These are phyloP conservation scores for Aspergillus sp. DNA, from an alignment of 2,329 filamentous ascomycete genomes.

Conservation along the genomic window DNA sequence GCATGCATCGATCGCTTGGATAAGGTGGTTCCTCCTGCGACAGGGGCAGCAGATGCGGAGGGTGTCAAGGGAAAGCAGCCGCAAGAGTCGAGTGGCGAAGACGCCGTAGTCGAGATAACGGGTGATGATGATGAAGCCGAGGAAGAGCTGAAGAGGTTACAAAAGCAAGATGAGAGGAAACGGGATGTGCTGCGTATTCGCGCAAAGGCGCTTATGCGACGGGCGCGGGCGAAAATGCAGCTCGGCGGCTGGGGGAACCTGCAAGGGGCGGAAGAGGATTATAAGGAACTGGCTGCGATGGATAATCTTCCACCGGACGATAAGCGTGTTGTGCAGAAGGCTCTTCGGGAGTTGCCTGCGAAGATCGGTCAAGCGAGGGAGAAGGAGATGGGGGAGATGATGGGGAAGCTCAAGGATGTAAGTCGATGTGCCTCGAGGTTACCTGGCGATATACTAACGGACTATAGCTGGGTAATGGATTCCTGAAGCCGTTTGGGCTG, in stretches of 20 bases:
- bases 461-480: conserved; percentile 75
- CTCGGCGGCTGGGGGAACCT: conserved; percentile 77
- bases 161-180: conserved; percentile 49
- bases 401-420: conserved; percentile 87
- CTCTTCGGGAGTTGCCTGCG: conserved; percentile 67
- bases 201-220: conserved; percentile 78
- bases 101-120: conserved; percentile 53
- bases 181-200: conserved; percentile 75
- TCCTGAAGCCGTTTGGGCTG: conserved; percentile 89
- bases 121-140: conserved; percentile 43
- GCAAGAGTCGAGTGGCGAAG: conserved; percentile 12
- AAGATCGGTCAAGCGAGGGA: conserved; percentile 77
- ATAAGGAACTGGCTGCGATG: conserved; percentile 65
- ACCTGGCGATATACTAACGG: conserved; percentile 7
- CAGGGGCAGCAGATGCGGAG: conserved; percentile 25
- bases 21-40: conserved; percentile 54
- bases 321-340: conserved; percentile 65
- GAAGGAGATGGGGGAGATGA: conserved; percentile 91
- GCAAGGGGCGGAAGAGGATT: conserved; percentile 77
- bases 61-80: conserved; percentile 19
- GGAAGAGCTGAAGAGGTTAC: conserved; percentile 47
- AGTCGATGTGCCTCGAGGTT: conserved; percentile 33
- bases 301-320: conserved; percentile 67
- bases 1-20: conserved; percentile 73
- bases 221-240: conserved; percentile 71